Conservation (phyloP, 129 eudicot genomes). For the Artemisia argyi region DNA sequence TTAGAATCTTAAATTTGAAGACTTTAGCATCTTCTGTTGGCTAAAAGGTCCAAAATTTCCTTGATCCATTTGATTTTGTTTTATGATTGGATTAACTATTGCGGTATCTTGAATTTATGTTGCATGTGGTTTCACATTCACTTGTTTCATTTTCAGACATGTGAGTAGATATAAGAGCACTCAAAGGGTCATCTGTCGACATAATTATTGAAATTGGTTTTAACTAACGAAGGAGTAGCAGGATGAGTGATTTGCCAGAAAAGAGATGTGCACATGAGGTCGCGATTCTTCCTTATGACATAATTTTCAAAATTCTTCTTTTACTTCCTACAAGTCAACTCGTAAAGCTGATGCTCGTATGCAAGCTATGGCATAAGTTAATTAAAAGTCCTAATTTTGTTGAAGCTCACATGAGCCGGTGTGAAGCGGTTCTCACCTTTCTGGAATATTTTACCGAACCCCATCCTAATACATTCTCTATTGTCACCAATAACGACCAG, state of each 20-base stretch:
- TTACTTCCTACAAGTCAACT: constrained; percentile 38
- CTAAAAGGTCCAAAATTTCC: not conserved
- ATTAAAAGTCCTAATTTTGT: constrained; percentile 35
- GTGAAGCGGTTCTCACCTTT: constrained; percentile 34
- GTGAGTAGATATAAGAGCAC: constrained; percentile 22
- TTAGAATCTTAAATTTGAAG: not conserved
- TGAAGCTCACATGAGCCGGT: constrained; percentile 27
- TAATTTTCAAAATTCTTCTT: constrained; percentile 45
- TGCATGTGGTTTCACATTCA: not conserved
- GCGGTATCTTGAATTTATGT: not conserved
- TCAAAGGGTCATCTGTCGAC: not conserved
- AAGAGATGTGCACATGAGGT: constrained; percentile 22
- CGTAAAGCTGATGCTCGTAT: constrained; percentile 28
- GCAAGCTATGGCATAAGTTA: constrained; percentile 35
- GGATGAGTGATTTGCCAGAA: constrained; percentile 19
- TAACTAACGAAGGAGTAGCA: constrained; percentile 1
- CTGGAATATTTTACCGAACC: constrained; percentile 25
- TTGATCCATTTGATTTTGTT: not conserved
- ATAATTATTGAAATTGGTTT: not conserved
- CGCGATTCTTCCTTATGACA: constrained; percentile 33
- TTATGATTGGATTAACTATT: not conserved
- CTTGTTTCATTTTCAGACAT: constrained; percentile 15
- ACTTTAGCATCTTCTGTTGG: not conserved
- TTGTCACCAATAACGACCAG: constrained; percentile 12
- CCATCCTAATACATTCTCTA: constrained; percentile 22